phyloP scores from a whole-genome alignment of 306 rosid species.

The Cucurbita moschata region DNA sequence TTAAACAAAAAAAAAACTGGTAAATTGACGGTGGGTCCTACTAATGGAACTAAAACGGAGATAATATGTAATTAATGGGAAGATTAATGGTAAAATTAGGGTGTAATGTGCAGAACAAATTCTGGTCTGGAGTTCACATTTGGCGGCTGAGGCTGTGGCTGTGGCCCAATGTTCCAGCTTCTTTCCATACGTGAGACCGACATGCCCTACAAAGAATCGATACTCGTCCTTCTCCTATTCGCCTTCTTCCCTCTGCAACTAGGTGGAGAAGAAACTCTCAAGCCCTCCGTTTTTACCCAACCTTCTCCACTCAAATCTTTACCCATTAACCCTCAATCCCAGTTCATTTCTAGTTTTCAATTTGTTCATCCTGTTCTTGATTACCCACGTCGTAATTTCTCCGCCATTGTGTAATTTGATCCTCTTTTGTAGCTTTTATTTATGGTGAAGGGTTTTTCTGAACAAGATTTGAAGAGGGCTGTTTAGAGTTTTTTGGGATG shows the following conservation, averaged over 20 bases:
- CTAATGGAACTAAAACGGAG: too few species aligned
- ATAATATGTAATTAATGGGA: too few species aligned
- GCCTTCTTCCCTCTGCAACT: slow-evolving; percentile 2
- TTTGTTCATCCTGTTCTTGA: background rate
- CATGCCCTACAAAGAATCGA: background rate
- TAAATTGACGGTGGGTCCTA: too few species aligned
- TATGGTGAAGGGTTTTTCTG: background rate
- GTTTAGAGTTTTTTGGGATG: background rate
- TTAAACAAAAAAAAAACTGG: too few species aligned
- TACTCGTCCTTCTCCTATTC: background rate
- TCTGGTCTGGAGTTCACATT: too few species aligned
- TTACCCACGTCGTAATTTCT: background rate
- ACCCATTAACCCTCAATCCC: background rate
- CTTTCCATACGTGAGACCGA: background rate
- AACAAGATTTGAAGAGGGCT: background rate
- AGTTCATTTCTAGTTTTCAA: too few species aligned
- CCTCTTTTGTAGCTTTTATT: background rate
- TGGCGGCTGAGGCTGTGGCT: too few species aligned
- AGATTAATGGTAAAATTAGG: too few species aligned
- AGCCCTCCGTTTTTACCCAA: background rate
- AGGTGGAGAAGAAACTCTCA: slow-evolving; percentile 1
- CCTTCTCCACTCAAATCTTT: background rate
- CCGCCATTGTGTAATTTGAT: background rate
- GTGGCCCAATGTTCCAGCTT: background rate
- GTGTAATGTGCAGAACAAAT: too few species aligned